These are phyloP conservation scores for Pythium myriotylum DNA, from an alignment of 352 stramenopile species.

Conservation along the genomic window DNA sequence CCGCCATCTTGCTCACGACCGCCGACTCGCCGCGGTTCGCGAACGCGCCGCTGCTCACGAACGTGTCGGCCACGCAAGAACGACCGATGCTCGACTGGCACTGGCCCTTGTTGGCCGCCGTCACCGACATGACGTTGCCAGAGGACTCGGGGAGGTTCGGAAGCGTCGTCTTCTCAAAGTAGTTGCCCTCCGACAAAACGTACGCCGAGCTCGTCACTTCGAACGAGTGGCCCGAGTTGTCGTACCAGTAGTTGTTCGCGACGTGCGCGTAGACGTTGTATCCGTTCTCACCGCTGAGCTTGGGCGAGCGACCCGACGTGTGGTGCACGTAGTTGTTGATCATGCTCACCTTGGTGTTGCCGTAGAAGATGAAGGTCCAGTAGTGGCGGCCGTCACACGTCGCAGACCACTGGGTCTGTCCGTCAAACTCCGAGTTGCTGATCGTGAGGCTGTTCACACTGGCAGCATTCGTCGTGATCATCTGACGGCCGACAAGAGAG, in stretches of 20 bases:
- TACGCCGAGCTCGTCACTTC: slow-evolving; percentile 20
- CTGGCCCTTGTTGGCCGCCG: slow-evolving; percentile 9
- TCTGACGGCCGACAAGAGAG: slow-evolving; percentile 37
- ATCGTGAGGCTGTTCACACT: slow-evolving; percentile 42
- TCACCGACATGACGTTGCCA: slow-evolving; percentile 18
- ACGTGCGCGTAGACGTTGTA: slow-evolving; percentile 32
- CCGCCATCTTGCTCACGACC: slow-evolving; percentile 18
- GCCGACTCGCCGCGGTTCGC: slow-evolving; percentile 6
- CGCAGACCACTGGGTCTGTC: slow-evolving; percentile 39
- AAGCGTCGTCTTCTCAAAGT: slow-evolving; percentile 26
- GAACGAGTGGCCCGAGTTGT: slow-evolving; percentile 28
- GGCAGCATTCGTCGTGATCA: slow-evolving; percentile 41
- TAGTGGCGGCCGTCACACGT: slow-evolving; percentile 59
- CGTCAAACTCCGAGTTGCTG: slow-evolving; percentile 61
- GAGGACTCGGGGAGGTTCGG: slow-evolving; percentile 6
- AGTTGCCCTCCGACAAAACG: slow-evolving; percentile 24
- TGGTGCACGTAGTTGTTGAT: slow-evolving; percentile 52
- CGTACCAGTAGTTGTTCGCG: slow-evolving; percentile 29
- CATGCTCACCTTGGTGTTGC: slow-evolving; percentile 39
- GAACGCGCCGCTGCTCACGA: slow-evolving; percentile 22
- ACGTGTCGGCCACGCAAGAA: slow-evolving; percentile 14
- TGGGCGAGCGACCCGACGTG: slow-evolving; percentile 44
- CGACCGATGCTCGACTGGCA: slow-evolving; percentile 7
- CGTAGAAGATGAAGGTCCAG: slow-evolving; percentile 47
- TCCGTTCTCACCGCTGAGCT: slow-evolving; percentile 32